Conservation (phyloP, 108 stramenopile species). For the Schizochytrium sp. region DNA sequence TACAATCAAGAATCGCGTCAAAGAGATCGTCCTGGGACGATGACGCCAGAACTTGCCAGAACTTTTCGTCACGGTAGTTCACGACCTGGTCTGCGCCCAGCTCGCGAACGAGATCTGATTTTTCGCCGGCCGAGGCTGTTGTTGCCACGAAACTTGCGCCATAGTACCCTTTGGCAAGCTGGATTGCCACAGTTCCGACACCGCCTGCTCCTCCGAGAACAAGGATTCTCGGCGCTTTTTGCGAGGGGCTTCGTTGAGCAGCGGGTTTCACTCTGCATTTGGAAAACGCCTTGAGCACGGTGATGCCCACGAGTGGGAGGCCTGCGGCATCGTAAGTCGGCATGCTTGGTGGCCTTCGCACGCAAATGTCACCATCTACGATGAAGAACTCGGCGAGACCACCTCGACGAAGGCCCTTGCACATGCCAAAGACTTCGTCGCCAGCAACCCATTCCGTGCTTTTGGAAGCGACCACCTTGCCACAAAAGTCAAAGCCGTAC, state of each 20-base stretch:
- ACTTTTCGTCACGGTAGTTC: neutral
- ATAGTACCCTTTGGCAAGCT: neutral
- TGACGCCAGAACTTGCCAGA: neutral
- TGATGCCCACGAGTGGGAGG: constrained; percentile 13
- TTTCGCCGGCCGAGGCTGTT: neutral
- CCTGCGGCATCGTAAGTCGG: neutral
- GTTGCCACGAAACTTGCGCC: neutral
- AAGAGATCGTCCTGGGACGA: neutral
- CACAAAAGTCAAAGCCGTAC: constrained; percentile 20
- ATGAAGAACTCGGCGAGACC: neutral
- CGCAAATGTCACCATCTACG: neutral
- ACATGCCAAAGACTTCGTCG: constrained; percentile 18
- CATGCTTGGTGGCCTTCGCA: neutral
- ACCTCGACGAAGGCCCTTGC: neutral
- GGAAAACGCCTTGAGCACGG: neutral
- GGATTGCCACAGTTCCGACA: constrained; percentile 15
- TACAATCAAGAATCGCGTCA: constrained; percentile 18
- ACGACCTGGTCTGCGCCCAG: constrained; percentile 14
- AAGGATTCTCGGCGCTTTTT: neutral
- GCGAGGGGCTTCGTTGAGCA: neutral
- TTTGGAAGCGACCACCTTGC: neutral
- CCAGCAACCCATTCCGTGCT: neutral
- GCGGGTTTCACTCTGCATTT: neutral
- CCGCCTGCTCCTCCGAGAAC: constrained; percentile 5
- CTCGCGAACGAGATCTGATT: neutral